A percentile compares a stretch with the other conserved stretches of the same genome.
Conservation (phyloP, 768 basidiomycete genomes). For the Mycena alexandri region DNA sequence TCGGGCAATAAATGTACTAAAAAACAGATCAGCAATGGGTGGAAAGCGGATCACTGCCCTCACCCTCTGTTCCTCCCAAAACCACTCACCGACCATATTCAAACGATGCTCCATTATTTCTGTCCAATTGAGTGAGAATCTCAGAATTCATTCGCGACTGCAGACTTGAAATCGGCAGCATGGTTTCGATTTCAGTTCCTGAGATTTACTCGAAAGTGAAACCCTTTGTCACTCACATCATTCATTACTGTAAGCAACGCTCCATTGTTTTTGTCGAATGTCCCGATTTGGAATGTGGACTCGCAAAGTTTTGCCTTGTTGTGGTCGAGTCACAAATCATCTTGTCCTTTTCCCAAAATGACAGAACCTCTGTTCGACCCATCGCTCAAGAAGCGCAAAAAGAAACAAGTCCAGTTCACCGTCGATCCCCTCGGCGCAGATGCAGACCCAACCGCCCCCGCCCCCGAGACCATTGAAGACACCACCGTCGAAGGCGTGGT, state of each 20-base stretch:
- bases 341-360: slow-evolving; percentile 27
- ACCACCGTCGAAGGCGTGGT: slow-evolving; percentile 78
- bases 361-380: slow-evolving; percentile 86
- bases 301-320: slow-evolving; percentile 21
- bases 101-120: too few relatives aligned
- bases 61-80: too few relatives aligned
- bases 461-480: slow-evolving; percentile 78
- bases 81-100: too few relatives aligned
- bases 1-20: slow-evolving; percentile 2
- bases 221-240: too few relatives aligned
- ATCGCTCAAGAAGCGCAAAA: slow-evolving; percentile 89
- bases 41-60: too few relatives aligned
- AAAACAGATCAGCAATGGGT: too few relatives aligned
- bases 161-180: too few relatives aligned
- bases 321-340: slow-evolving; percentile 2
- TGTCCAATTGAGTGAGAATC: too few relatives aligned
- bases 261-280: not conserved
- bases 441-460: slow-evolving; percentile 84
- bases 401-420: slow-evolving; percentile 87
- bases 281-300: slow-evolving; percentile 60
- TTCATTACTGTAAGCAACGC: too few relatives aligned
- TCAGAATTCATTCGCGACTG: too few relatives aligned
- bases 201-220: too few relatives aligned
- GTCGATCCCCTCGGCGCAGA: slow-evolving; percentile 88
- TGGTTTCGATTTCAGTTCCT: too few relatives aligned